phyloP scores from a whole-genome alignment of 179 eudicot species.

The Monotropa hypopitys region DNA sequence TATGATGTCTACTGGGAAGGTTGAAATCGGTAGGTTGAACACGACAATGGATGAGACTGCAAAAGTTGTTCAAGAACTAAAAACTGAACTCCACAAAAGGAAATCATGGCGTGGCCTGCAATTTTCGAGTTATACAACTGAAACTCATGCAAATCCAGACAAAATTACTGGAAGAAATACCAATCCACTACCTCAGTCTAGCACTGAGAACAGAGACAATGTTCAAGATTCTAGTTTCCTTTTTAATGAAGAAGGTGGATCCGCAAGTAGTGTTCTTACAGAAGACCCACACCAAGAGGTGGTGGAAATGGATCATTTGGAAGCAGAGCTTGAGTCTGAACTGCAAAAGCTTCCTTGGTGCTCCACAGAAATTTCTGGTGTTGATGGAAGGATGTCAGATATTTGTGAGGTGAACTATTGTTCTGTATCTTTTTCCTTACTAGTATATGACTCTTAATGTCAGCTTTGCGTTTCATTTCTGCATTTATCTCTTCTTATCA shows the following conservation, averaged over 20 bases:
- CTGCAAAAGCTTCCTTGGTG: slow-evolving; percentile 54
- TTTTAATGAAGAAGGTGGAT: slow-evolving; percentile 26
- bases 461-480: background rate
- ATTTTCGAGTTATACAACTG: slow-evolving; percentile 12
- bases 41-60: slow-evolving; percentile 47
- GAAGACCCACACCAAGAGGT: slow-evolving; percentile 37
- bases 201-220: slow-evolving; percentile 9
- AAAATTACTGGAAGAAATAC: slow-evolving; percentile 2
- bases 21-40: slow-evolving; percentile 46
- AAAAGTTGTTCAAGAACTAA: slow-evolving; percentile 46
- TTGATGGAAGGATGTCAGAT: slow-evolving; percentile 20
- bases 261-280: slow-evolving; percentile 37
- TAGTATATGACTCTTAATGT: background rate
- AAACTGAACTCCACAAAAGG: slow-evolving; percentile 38
- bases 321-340: slow-evolving; percentile 60
- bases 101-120: slow-evolving; percentile 17
- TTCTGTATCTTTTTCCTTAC: background rate
- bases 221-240: slow-evolving; percentile 12
- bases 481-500: background rate
- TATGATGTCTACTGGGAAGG: slow-evolving; percentile 70
- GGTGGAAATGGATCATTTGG: slow-evolving; percentile 48
- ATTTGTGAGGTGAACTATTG: slow-evolving; percentile 25
- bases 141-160: slow-evolving; percentile 1
- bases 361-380: slow-evolving; percentile 22
- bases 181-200: background rate